These are phyloP conservation scores for Taiozyma sp. DNA, from an alignment of 1,139 yeast species.

Conservation along the genomic window DNA sequence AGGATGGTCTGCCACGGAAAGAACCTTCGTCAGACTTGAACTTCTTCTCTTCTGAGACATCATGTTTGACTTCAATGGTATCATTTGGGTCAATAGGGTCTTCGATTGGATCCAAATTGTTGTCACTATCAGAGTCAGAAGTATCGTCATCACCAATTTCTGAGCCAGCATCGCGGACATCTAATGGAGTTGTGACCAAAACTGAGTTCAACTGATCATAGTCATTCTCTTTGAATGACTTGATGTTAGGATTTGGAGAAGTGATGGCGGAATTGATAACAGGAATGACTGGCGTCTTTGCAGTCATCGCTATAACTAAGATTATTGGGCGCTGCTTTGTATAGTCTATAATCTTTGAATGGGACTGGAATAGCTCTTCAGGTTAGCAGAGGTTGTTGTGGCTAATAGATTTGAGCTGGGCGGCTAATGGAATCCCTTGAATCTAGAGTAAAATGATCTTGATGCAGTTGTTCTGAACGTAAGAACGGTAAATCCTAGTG, in stretches of 20 bases:
- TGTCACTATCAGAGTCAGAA: constrained; percentile 20
- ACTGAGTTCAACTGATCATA: constrained; percentile 6
- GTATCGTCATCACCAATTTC: constrained; percentile 14
- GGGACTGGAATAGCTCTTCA: not conserved
- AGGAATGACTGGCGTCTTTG: constrained; percentile 12
- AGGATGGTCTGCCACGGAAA: constrained; percentile 57
- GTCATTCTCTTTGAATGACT: constrained; percentile 4
- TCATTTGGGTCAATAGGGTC: constrained; percentile 17
- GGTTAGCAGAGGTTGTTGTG: not conserved
- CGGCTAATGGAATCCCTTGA: constrained; percentile 1
- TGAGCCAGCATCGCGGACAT: constrained; percentile 17
- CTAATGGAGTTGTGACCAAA: constrained; percentile 6
- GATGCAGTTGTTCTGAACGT: not conserved
- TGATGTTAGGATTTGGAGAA: constrained; percentile 3
- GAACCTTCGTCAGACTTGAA: constrained; percentile 7
- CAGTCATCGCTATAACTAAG: constrained; percentile 8
- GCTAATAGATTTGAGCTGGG: not conserved
- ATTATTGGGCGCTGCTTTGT: not conserved
- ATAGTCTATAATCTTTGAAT: not conserved
- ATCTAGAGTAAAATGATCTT: not conserved
- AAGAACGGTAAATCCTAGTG: not conserved
- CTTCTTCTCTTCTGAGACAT: constrained; percentile 3
- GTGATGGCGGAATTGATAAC: constrained; percentile 12
- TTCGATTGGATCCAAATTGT: constrained; percentile 19
- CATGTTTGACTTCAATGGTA: constrained; percentile 9